Base-by-base conservation (phyloP, 495 filamentous ascomycete species). In the Penicillium egyptiacum region DNA sequence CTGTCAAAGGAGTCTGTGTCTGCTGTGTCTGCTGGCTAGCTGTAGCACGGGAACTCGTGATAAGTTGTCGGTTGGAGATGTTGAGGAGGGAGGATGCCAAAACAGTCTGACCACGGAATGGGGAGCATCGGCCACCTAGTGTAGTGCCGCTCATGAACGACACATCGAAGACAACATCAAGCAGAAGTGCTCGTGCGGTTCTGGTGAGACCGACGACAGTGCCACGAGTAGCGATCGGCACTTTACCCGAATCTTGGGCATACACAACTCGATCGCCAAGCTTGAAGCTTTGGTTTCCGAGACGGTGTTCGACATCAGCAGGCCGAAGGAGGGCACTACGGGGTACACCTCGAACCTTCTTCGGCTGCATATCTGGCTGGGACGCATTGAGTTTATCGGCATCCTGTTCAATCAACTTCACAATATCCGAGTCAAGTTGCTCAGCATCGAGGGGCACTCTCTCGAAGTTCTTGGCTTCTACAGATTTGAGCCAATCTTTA, bases 81-180 rank as follows among this genome's bases (percentile, higher is more conserved):
- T 99, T 99, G 16, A 99, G 86, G 20, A 96, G 90, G 1, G 89
- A 87, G 10, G 86, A 84, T 17, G 85, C 79, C 2, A 89, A 83
- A 10, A 99, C 91, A 0, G 95, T 97, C 68, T 94, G 92, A 39
- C 95, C 95, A 37, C 95, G 85, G 86, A 98, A 98, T 6, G 89
- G 89, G n/a, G 91, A 89, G 70, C 95, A 98, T 23, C 95, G 85
- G 23, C 89, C 90, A 55, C 88, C 86, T 12, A 99, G 80, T 0
- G 88, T 91, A 0, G 91, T 96, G 50, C 93, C 95, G 56, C 89
- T 92, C 91, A 99, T 97, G 70, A 99, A 99, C 3, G 89, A 88
- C 17, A 81, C 81, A 66, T 99, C 95, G 66, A 96, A 98, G 4
- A 99, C 86, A 50, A 98, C 83, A 69, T 99, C 95, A 25, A 99